These are phyloP conservation scores for Fragaria nilgerrensis DNA, from an alignment of 306 rosid species.

Conservation along the genomic window DNA sequence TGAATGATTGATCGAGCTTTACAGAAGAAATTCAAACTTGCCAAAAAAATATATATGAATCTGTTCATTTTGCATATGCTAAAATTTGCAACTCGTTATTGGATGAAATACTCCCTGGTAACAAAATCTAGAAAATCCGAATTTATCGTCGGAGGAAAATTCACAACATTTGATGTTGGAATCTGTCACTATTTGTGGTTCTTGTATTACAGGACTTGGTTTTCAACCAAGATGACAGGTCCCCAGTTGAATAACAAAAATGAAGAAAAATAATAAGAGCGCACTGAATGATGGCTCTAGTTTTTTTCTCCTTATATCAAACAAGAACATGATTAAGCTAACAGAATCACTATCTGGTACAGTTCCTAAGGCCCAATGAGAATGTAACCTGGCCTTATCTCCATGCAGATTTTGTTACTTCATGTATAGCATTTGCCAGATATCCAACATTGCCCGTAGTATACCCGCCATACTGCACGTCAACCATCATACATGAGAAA, in stretches of 20 bases:
- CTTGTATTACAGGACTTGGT: conserved; percentile 15
- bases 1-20: too few relatives aligned
- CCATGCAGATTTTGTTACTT: conserved; percentile 66
- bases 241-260: background rate
- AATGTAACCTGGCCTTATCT: conserved; percentile 5
- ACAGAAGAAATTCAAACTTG: too few relatives aligned
- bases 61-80: background rate
- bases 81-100: background rate
- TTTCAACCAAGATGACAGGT: background rate
- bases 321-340: background rate
- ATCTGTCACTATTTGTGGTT: background rate
- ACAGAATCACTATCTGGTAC: conserved; percentile 4
- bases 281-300: background rate
- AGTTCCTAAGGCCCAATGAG: background rate
- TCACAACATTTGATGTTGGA: background rate
- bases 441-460: conserved; percentile 74
- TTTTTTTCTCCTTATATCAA: conserved; percentile 5
- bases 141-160: background rate
- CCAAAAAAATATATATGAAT: background rate
- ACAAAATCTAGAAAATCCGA: background rate
- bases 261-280: conserved; percentile 7
- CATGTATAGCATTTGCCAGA: conserved; percentile 86
- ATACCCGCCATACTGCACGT: conserved; percentile 90
- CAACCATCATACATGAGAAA: background rate
- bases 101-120: background rate